Percentiles rank a stretch among this genome's conserved stretches.
phyloP scores from a whole-genome alignment of 1,284 basidiomycete genomes.

The Ganoderma boninense region DNA sequence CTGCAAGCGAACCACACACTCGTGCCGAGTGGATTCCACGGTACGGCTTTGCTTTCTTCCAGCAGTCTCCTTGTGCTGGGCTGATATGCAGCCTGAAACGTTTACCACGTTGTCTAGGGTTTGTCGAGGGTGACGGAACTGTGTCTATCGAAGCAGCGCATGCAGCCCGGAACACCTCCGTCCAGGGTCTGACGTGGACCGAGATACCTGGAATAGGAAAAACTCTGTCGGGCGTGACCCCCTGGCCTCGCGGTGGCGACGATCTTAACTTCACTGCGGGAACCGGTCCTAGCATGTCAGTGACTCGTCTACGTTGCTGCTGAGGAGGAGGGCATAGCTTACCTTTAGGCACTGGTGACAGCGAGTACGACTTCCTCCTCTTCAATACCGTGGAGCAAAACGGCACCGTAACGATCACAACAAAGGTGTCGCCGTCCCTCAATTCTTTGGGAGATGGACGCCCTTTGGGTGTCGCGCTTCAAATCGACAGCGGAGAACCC shows the following conservation, averaged over 20 bases:
- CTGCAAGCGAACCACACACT: conserved; percentile 51
- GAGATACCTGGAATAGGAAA: conserved; percentile 66
- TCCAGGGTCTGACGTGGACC: conserved; percentile 62
- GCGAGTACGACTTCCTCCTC: conserved; percentile 69
- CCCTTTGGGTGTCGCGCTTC: conserved; percentile 63
- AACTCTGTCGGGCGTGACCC: conserved; percentile 67
- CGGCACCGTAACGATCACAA: conserved; percentile 55
- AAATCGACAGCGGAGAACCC: conserved; percentile 56
- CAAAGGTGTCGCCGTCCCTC: conserved; percentile 65
- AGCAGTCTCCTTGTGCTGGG: neutral
- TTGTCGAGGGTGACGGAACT: conserved; percentile 69
- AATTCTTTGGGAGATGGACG: conserved; percentile 64
- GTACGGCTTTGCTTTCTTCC: conserved; percentile 40
- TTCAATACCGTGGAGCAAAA: conserved; percentile 56
- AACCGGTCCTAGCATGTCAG: conserved; percentile 66
- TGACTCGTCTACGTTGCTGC: conserved; percentile 5
- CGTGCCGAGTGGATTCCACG: conserved; percentile 55
- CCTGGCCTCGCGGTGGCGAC: conserved; percentile 63
- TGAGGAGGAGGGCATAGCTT: too few species aligned
- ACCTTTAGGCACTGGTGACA: conserved; percentile 1
- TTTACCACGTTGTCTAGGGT: conserved; percentile 48
- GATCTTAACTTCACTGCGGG: conserved; percentile 67
- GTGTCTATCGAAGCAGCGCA: conserved; percentile 75
- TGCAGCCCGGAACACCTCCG: conserved; percentile 58
- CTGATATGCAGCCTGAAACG: neutral